Percentiles rank a stretch among this genome's conserved stretches.
Evolutionary conservation across 1,284 basidiomycete species (phyloP).

Genomic region (Trichosporon sp.): DNA sequence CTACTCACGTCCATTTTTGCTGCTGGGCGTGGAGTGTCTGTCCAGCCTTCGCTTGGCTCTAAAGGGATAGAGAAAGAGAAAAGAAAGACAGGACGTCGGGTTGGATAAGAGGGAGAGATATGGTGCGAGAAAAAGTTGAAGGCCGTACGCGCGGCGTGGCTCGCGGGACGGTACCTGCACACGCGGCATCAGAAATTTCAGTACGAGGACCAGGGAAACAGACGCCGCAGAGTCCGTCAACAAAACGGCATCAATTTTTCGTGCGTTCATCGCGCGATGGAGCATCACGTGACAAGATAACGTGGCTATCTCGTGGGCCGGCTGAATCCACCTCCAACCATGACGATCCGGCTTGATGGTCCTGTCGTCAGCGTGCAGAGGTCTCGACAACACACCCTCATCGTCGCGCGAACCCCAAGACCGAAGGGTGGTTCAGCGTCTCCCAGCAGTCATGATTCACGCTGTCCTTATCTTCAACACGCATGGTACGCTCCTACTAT

Average conservation of each 20-base stretch:
- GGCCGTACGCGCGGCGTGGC: slow-evolving; percentile 1
- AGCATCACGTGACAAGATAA: neutral
- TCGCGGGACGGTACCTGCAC: slow-evolving; percentile 1
- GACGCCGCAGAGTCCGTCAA: neutral
- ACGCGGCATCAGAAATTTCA: slow-evolving; percentile 7
- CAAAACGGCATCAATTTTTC: neutral
- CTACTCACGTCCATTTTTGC: slow-evolving; percentile 26
- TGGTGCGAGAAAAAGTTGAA: slow-evolving; percentile 14
- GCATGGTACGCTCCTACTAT: slow-evolving; percentile 52
- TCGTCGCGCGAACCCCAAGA: neutral
- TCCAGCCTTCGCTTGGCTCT: slow-evolving; percentile 1
- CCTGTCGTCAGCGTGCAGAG: neutral
- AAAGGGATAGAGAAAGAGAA: slow-evolving; percentile 9
- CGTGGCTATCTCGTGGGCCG: neutral
- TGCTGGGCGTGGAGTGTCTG: slow-evolving; percentile 1
- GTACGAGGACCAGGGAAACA: neutral
- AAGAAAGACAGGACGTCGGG: slow-evolving; percentile 2
- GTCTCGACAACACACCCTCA: neutral
- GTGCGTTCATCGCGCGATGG: neutral
- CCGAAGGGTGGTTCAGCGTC: neutral
- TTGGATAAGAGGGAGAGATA: slow-evolving; percentile 4
- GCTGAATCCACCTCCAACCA: neutral
- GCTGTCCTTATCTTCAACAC: slow-evolving; percentile 68
- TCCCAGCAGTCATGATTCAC: slow-evolving; percentile 66
- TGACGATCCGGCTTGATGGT: neutral